These are phyloP conservation scores for Lactarius deliciosus DNA, from an alignment of 768 basidiomycete species.

Conservation along the genomic window DNA sequence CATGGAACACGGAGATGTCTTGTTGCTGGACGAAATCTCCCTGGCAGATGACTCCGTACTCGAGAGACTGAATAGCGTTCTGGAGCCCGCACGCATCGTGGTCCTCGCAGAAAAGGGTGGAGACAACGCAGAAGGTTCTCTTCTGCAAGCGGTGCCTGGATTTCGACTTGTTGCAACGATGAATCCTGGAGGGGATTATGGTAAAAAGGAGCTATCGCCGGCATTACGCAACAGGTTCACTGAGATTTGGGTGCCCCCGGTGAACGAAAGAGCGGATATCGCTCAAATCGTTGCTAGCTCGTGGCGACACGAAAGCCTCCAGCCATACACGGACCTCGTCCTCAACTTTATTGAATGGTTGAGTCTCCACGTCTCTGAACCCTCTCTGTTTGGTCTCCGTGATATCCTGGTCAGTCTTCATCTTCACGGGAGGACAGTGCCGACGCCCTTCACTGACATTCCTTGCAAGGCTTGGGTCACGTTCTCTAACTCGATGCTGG, in stretches of 20 bases:
- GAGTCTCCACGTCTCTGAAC: constrained; percentile 55
- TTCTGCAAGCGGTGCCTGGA: constrained; percentile 57
- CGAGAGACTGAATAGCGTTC: constrained; percentile 93
- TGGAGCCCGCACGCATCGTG: constrained; percentile 87
- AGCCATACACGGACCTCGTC: constrained; percentile 55
- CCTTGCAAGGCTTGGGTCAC: constrained; percentile 77
- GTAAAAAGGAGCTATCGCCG: constrained; percentile 97
- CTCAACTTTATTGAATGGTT: constrained; percentile 87
- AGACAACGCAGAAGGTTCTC: constrained; percentile 61
- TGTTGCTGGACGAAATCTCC: constrained; percentile 95
- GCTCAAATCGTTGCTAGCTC: constrained; percentile 69
- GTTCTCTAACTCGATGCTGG: constrained; percentile 72
- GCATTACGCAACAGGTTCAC: constrained; percentile 97
- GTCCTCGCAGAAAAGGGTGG: constrained; percentile 94
- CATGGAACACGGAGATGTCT: constrained; percentile 81
- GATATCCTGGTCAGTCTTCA: constrained; percentile 76
- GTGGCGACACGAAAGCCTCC: constrained; percentile 61
- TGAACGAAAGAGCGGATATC: constrained; percentile 72
- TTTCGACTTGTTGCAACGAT: constrained; percentile 97
- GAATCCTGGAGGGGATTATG: constrained; percentile 99
- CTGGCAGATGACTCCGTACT: constrained; percentile 97
- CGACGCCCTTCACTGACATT: constrained; percentile 1
- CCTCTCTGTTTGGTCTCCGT: constrained; percentile 69
- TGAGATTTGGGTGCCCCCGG: constrained; percentile 95
- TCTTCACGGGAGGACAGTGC: not conserved